Conservation (phyloP, 768 basidiomycete species). For the Coprinopsis marcescibilis region DNA sequence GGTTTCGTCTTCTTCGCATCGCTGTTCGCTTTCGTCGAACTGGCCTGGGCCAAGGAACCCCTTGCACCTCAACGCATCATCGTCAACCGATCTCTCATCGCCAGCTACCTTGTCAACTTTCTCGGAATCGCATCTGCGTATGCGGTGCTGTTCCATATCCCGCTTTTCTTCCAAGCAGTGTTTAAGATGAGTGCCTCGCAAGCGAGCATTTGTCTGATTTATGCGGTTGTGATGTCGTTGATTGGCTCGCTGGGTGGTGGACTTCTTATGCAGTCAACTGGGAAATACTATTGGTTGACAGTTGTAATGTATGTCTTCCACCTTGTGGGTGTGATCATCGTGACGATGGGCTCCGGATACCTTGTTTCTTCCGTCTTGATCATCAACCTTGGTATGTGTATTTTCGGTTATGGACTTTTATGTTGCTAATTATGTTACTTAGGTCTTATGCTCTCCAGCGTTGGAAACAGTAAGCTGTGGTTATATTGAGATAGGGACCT, state of each 20-base stretch:
- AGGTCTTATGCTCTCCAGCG: conserved; percentile 30
- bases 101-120: conserved; percentile 54
- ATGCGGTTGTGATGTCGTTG: conserved; percentile 41
- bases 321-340: conserved; percentile 30
- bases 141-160: conserved; percentile 44
- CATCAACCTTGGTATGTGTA: conserved; percentile 35
- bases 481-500: not conserved
- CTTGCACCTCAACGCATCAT: conserved; percentile 55
- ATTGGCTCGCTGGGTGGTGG: conserved; percentile 47
- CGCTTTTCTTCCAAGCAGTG: conserved; percentile 58
- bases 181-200: conserved; percentile 38
- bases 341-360: conserved; percentile 36
- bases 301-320: conserved; percentile 34
- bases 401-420: not conserved
- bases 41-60: conserved; percentile 48
- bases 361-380: conserved; percentile 29
- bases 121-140: conserved; percentile 44
- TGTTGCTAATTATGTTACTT: not conserved
- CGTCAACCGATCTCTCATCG: conserved; percentile 41
- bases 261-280: conserved; percentile 51
- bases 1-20: conserved; percentile 28
- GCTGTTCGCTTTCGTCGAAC: conserved; percentile 42
- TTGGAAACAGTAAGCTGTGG: conserved; percentile 33
- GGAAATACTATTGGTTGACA: conserved; percentile 50
- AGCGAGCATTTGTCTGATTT: conserved; percentile 48